A percentile compares a stretch with the other conserved stretches of the same genome.
Evolutionary conservation across 2,329 filamentous ascomycete species (phyloP).

Genomic region (Cladosporium phlei): DNA sequence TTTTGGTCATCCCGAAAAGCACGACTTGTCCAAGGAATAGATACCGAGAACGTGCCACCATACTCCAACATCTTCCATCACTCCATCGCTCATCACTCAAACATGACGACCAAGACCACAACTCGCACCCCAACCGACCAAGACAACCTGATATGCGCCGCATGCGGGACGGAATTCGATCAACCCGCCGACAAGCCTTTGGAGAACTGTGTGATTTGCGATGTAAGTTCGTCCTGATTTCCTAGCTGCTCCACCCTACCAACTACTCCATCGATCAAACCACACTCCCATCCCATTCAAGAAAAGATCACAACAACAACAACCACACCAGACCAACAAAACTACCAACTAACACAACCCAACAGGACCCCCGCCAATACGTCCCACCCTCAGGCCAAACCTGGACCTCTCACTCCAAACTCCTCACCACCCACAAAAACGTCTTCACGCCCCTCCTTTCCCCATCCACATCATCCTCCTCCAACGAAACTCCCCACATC

Average conservation of each 20-base stretch:
- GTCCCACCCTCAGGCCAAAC: constrained; percentile 60
- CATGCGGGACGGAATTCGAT: constrained; percentile 68
- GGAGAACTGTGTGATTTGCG: constrained; percentile 64
- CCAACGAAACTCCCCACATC: constrained; percentile 42
- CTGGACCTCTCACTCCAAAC: constrained; percentile 56
- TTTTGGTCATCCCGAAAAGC: no score
- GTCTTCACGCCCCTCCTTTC: constrained; percentile 37
- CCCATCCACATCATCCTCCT: no score
- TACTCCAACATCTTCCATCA: no score
- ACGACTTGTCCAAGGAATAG: no score
- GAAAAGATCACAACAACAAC: no score
- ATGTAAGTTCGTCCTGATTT: no score
- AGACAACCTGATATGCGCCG: constrained; percentile 53
- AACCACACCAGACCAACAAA: background rate
- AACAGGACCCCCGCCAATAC: constrained; percentile 60
- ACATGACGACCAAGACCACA: no score
- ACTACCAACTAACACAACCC: constrained; percentile 1
- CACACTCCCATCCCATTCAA: no score
- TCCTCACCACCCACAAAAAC: constrained; percentile 52
- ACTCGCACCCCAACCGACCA: background rate
- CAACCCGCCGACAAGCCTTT: constrained; percentile 45
- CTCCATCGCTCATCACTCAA: no score
- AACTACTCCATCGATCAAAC: no score
- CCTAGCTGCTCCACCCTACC: no score
- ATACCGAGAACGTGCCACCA: no score